Evolutionary conservation across 192 early-diverging fungal species (phyloP), one percentile per base, ranked within the genome.

Genomic region (Spizellomyces sp.): DNA sequence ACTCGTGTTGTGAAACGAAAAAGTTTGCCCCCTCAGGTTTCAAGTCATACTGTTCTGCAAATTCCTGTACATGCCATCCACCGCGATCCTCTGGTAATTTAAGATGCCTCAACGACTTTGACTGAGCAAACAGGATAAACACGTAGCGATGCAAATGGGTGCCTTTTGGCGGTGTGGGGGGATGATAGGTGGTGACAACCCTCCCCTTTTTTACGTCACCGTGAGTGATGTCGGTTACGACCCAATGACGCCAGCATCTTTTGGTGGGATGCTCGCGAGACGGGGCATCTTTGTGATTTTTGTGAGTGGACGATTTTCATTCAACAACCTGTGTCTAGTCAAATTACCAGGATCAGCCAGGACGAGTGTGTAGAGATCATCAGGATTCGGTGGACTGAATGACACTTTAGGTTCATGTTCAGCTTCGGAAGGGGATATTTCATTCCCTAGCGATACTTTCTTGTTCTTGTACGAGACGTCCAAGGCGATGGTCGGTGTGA

Each of bases 81-180:
- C 50, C 50, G 50, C 50, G 50, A 19, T 54, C 50, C 50, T 54
- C 50, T n/a, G 12, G 12, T 12, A 19, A 12, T 19, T n/a, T 54
- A n/a, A 54, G 17, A n/a, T 54, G 12, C 50, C 17, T 54, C 50
- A 54, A 54, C 17, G 12, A 12, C 4, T 54, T 54, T 2, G 12
- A 12, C 50, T 54, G 50, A 19, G 50, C 50, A 19, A n/a, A 54
- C 50, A 12, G 17, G 50, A 54, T 54, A 54, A 54, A 54, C 14
- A 54, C 50, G 50, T 54, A 54, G 50, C 50, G 50, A 54, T 54
- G 50, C 14, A 54, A 19, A n/a, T 19, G 50, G 12, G 50, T 54
- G 14, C 17, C 17, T 19, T 54, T 19, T 2, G 50, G 50, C 12
- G 50, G 50, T n/a, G 50, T 19, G 17, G 50, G 50, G 17, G 14